Conservation (phyloP, 2,329 filamentous ascomycete genomes). For the Calonectria multiphialidica region DNA sequence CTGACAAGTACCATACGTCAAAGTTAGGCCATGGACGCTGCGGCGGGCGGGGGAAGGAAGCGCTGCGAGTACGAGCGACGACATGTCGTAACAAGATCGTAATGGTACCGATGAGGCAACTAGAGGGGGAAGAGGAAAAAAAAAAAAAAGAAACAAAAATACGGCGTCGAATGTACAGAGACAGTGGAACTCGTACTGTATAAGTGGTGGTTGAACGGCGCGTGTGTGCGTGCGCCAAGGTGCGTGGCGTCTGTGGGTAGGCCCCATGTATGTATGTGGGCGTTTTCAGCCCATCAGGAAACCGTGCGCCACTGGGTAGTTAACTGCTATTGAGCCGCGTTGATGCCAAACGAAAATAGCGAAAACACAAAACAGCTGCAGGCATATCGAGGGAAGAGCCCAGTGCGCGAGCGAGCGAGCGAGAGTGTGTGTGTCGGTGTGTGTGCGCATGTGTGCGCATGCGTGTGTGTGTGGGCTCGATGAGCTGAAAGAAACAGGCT, state of each 20-base stretch:
- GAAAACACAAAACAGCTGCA: not conserved
- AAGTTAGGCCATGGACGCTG: not conserved
- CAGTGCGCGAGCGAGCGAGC: not conserved
- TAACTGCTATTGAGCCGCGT: not conserved
- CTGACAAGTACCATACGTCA: not conserved
- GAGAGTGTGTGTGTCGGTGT: not conserved
- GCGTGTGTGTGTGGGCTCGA: not conserved
- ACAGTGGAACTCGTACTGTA: not conserved
- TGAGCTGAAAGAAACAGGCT: constrained; percentile 19
- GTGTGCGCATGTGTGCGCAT: not conserved
- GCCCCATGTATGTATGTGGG: not conserved
- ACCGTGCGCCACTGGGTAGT: not conserved
- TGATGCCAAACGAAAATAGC: not conserved
- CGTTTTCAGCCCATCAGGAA: not conserved
- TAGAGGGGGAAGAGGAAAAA: not conserved
- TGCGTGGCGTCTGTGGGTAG: not conserved
- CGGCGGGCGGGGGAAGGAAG: not conserved
- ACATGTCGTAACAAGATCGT: not conserved
- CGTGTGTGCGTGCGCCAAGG: not conserved
- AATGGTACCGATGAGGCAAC: not conserved
- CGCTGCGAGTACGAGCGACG: not conserved
- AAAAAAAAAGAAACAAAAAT: not conserved
- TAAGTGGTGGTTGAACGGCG: not conserved
- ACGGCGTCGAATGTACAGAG: not conserved
- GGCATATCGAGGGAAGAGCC: not conserved